Evolutionary conservation across 257 asterid genomes (phyloP).

Genomic region (Thymus mandschuricus): DNA sequence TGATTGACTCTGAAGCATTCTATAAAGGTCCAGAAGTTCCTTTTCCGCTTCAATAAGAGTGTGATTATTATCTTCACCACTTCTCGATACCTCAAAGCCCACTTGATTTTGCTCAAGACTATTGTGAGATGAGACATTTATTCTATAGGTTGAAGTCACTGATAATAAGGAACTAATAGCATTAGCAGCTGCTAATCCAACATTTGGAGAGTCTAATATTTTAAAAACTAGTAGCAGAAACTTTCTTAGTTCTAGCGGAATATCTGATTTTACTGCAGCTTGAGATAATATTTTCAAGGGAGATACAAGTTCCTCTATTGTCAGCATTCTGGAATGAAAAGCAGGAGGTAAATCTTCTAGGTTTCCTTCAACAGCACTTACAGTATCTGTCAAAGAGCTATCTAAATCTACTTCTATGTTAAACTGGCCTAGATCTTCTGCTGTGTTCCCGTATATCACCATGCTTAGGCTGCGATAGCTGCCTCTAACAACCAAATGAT

Average conservation of each 20-base stretch:
- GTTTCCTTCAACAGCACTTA: conserved; percentile 77
- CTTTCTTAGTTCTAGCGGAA: conserved; percentile 65
- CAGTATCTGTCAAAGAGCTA: conserved; percentile 76
- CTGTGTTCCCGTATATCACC: conserved; percentile 93
- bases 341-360: conserved; percentile 95
- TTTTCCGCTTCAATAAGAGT: conserved; percentile 57
- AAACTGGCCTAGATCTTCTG: conserved; percentile 94
- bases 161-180: conserved; percentile 61
- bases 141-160: conserved; percentile 53
- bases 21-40: conserved; percentile 61
- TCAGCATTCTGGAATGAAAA: conserved; percentile 58
- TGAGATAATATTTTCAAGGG: conserved; percentile 64
- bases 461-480: conserved; percentile 96
- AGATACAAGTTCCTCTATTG: conserved; percentile 68
- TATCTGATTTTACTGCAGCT: conserved; percentile 47
- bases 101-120: conserved; percentile 41
- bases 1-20: conserved; percentile 44
- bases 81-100: conserved; percentile 21
- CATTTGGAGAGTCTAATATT: conserved; percentile 57
- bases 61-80: conserved; percentile 41
- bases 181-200: conserved; percentile 51
- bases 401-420: conserved; percentile 92
- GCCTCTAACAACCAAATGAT: conserved; percentile 94
- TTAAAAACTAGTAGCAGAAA: conserved; percentile 53
- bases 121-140: conserved; percentile 38